phyloP scores from a whole-genome alignment of 2,329 filamentous ascomycete species.

The Microdochium trichocladiopsis region DNA sequence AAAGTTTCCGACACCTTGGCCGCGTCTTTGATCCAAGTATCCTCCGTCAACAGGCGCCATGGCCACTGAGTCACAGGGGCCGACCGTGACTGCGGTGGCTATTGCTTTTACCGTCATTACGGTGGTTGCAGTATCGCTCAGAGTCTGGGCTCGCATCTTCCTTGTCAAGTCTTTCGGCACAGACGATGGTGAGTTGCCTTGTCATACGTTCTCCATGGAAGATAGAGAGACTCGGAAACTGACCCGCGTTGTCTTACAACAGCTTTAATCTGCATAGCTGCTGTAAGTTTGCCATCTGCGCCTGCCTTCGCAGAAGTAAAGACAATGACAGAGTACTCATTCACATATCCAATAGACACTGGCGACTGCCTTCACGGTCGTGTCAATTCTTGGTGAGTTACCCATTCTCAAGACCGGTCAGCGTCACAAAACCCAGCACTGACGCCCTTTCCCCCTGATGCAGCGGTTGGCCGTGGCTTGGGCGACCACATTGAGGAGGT shows the following conservation, averaged over 20 bases:
- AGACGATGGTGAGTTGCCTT: constrained; percentile 18
- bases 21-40: too few species aligned
- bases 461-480: constrained; percentile 15
- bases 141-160: constrained; percentile 29
- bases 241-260: neutral
- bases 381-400: constrained; percentile 21
- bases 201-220: neutral
- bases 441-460: too few species aligned
- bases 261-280: constrained; percentile 9
- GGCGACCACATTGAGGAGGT: constrained; percentile 20
- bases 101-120: constrained; percentile 29
- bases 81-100: constrained; percentile 22
- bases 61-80: constrained; percentile 20
- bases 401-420: constrained; percentile 4
- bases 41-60: too few species aligned
- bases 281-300: constrained; percentile 2
- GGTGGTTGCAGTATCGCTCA: constrained; percentile 24
- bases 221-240: neutral
- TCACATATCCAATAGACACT: constrained; percentile 9
- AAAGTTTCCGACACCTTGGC: too few species aligned
- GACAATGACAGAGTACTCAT: neutral
- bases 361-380: constrained; percentile 26
- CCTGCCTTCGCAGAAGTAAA: neutral
- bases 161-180: constrained; percentile 22
- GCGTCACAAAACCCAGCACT: constrained; percentile 7